phyloP scores from a whole-genome alignment of 495 filamentous ascomycete genomes.

The Lophiostoma macrostomum region DNA sequence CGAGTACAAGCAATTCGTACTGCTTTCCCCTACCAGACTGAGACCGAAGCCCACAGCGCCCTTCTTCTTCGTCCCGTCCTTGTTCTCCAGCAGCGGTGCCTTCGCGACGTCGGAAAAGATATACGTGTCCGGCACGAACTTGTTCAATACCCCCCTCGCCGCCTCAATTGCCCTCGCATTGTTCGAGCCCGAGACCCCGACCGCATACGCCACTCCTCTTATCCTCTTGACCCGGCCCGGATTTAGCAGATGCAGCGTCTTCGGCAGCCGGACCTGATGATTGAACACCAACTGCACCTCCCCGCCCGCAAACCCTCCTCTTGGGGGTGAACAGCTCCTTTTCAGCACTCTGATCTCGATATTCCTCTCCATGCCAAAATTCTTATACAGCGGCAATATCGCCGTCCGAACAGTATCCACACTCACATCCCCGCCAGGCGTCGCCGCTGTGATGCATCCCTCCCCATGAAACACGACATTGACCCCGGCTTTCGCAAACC shows the following conservation, averaged over 20 bases:
- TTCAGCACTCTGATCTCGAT: constrained; percentile 83
- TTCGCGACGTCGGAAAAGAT: constrained; percentile 70
- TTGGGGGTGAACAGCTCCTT: constrained; percentile 69
- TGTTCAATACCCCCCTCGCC: constrained; percentile 82
- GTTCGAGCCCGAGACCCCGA: constrained; percentile 83
- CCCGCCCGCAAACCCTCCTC: constrained; percentile 77
- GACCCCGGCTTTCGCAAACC: constrained; percentile 84
- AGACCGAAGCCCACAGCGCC: constrained; percentile 86
- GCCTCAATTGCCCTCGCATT: constrained; percentile 94
- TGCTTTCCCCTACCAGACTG: constrained; percentile 86
- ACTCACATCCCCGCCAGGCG: constrained; percentile 74
- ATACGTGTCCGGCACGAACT: constrained; percentile 81
- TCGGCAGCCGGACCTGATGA: constrained; percentile 86
- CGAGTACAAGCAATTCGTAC: constrained; percentile 76
- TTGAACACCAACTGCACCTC: constrained; percentile 89
- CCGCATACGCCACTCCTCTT: constrained; percentile 87
- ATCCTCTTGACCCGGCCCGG: constrained; percentile 83
- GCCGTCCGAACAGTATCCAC: constrained; percentile 93
- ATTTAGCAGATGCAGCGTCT: constrained; percentile 86
- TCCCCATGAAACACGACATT: constrained; percentile 85
- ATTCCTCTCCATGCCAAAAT: constrained; percentile 82
- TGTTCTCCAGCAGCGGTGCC: constrained; percentile 66
- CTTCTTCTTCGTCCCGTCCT: constrained; percentile 65
- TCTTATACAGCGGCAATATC: constrained; percentile 80
- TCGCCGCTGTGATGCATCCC: constrained; percentile 89